A percentile compares a stretch with the other conserved stretches of the same genome.
Conservation (phyloP, 2,329 filamentous ascomycete species). For the Zymoseptoria crescenta region DNA sequence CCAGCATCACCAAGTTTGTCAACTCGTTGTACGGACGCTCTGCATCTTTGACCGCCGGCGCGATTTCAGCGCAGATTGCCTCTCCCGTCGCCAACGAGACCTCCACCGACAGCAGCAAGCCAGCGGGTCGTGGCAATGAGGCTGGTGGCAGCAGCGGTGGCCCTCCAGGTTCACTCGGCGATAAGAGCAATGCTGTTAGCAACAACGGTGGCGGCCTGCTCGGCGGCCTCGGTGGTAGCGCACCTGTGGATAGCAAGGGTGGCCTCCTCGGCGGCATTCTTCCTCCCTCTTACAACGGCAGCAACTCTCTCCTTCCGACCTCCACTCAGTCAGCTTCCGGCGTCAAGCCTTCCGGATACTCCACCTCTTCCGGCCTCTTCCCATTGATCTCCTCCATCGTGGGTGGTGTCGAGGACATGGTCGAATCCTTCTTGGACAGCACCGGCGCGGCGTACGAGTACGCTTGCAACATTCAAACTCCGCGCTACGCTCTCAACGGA, state of each 20-base stretch:
- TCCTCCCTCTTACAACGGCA: not conserved
- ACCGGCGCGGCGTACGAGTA: constrained; percentile 51
- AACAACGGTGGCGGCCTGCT: not conserved
- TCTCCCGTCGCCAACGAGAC: not conserved
- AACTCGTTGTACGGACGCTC: constrained; percentile 50
- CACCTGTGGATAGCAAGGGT: not conserved
- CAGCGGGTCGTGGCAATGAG: too few species aligned
- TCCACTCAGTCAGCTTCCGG: not conserved
- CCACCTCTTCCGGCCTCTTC: not conserved
- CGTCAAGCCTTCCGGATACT: not conserved
- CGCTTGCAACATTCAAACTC: constrained; percentile 56
- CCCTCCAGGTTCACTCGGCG: not conserved
- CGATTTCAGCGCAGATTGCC: not conserved
- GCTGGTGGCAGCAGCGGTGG: not conserved
- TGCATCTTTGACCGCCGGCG: constrained; percentile 23
- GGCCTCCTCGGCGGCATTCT: not conserved
- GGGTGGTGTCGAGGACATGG: not conserved
- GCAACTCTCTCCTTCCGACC: not conserved
- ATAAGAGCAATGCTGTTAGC: not conserved
- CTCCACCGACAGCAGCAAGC: not conserved
- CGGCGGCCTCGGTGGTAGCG: not conserved
- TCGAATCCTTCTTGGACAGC: constrained; percentile 19
- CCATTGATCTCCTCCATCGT: not conserved
- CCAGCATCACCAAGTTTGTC: constrained; percentile 34
- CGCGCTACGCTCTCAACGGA: constrained; percentile 50